Conservation (phyloP, 192 early-diverging fungal genomes). For the Spizellomyces punctatus region DNA sequence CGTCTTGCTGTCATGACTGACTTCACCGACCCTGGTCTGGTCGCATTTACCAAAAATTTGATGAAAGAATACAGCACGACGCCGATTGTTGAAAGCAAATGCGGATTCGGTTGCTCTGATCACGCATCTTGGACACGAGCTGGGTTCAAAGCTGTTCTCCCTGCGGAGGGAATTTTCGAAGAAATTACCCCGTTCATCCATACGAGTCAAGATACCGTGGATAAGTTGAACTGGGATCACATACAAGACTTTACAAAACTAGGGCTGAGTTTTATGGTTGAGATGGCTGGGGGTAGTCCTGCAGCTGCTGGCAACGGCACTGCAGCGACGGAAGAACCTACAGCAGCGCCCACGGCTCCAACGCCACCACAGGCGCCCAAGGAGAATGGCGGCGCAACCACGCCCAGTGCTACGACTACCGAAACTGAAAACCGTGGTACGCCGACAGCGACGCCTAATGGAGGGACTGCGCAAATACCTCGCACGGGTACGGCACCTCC, state of each 20-base stretch:
- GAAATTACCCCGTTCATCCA: constrained; percentile 69
- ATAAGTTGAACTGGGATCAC: constrained; percentile 78
- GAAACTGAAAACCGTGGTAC: background rate
- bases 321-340: background rate
- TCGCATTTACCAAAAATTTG: constrained; percentile 50
- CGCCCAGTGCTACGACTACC: background rate
- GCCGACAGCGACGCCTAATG: no score
- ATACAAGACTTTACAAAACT: constrained; percentile 69
- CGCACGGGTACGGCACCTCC: no score
- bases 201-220: constrained; percentile 70
- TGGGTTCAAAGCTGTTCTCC: constrained; percentile 81
- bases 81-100: constrained; percentile 63
- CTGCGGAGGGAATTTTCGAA: constrained; percentile 42
- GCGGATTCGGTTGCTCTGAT: constrained; percentile 86
- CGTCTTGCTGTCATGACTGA: constrained; percentile 75
- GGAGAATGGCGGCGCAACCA: background rate
- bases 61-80: constrained; percentile 60
- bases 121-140: constrained; percentile 85
- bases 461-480: no score
- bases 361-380: background rate
- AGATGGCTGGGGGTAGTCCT: constrained; percentile 2
- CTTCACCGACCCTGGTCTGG: constrained; percentile 60
- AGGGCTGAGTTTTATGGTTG: constrained; percentile 31
- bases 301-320: background rate
- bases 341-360: background rate